Percentiles rank a stretch among this genome's conserved stretches.
Conservation (phyloP, 495 filamentous ascomycete genomes). For the Xylaria longipes region DNA sequence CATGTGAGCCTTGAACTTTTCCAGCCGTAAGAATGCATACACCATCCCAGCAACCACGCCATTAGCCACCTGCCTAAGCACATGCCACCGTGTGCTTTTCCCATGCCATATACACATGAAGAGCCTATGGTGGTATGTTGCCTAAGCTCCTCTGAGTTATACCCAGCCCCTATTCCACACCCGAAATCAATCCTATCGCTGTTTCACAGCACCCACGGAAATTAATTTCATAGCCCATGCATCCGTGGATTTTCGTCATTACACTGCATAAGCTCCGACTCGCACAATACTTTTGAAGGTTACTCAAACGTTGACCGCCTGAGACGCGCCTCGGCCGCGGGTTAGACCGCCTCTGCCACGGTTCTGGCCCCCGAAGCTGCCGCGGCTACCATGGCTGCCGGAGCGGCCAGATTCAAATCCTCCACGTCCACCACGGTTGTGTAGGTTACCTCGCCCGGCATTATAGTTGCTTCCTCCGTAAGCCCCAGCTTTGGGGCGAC, state of each 20-base stretch:
- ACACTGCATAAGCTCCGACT: conserved; percentile 11
- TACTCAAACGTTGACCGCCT: conserved; percentile 49
- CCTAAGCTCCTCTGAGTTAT: conserved; percentile 17
- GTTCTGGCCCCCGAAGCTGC: conserved; percentile 69
- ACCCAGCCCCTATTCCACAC: conserved; percentile 20
- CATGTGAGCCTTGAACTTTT: conserved; percentile 42
- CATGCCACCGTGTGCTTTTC: conserved; percentile 21
- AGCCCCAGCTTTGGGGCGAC: conserved; percentile 73
- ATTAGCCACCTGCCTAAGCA: conserved; percentile 37
- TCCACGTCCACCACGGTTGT: conserved; percentile 68
- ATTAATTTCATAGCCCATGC: conserved; percentile 47
- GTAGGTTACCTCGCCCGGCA: conserved; percentile 62
- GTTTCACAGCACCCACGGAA: conserved; percentile 30
- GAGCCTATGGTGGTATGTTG: conserved; percentile 16
- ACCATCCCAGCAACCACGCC: conserved; percentile 28
- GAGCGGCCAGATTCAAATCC: conserved; percentile 63
- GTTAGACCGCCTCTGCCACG: conserved; percentile 60
- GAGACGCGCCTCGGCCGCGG: conserved; percentile 52
- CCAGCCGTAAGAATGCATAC: conserved; percentile 43
- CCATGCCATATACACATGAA: conserved; percentile 21
- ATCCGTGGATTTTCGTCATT: not conserved
- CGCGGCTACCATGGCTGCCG: conserved; percentile 68
- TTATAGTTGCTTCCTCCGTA: conserved; percentile 71
- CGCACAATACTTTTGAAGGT: conserved; percentile 7
- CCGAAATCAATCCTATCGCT: conserved; percentile 25